Evolutionary conservation across 352 stramenopile genomes (phyloP), one percentile per base, ranked within the genome.

Genomic region (Globisporangium yorkense): DNA sequence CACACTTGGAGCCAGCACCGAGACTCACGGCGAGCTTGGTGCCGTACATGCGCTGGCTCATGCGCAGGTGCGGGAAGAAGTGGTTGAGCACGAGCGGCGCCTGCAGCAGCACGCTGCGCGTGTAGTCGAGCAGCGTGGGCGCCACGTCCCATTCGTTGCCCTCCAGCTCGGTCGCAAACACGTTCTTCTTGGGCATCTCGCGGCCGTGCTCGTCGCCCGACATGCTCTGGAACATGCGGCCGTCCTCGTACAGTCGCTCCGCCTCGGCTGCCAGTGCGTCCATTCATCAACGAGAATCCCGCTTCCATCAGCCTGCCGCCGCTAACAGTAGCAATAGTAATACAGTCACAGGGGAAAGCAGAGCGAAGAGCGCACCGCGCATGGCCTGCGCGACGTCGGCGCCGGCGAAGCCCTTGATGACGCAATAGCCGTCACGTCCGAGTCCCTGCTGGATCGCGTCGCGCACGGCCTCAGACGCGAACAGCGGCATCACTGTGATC

Each of bases 1-100:
- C 65, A 81, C 72, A 81, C 29, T 75, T 79, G 56, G 72, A 72
- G 18, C 72, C 72, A 45, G 66, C 72, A 27, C 72, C 72, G 35
- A 81, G 70, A 54, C 70, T 79, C 49, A 81, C 72, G 41, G 72
- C 72, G 40, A 81, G 66, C 66, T 81, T 81, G 53, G 70, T 77
- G 51, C 70, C 72, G 55, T 81, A 81, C 51, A 35, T 57, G 45
- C 65, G 65, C 50, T 70, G 60, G 54, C 65, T 81, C 61, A 81
- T 78, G 44, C 74, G 65, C 47, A 81, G 67, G 29, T 75, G 65
- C 54, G 72, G 72, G 60, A 81, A 81, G 37, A 81, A 65, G 53
- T 70, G 52, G 54, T 81, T 75, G 45, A 81, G 70, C 61, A 81
- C 45, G 20, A 71, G 50, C 12, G 72, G 72, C 52, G 72, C 70